A percentile compares a stretch with the other conserved stretches of the same genome.
phyloP scores from a whole-genome alignment of 768 basidiomycete species.

The Lentinula guzmanii region DNA sequence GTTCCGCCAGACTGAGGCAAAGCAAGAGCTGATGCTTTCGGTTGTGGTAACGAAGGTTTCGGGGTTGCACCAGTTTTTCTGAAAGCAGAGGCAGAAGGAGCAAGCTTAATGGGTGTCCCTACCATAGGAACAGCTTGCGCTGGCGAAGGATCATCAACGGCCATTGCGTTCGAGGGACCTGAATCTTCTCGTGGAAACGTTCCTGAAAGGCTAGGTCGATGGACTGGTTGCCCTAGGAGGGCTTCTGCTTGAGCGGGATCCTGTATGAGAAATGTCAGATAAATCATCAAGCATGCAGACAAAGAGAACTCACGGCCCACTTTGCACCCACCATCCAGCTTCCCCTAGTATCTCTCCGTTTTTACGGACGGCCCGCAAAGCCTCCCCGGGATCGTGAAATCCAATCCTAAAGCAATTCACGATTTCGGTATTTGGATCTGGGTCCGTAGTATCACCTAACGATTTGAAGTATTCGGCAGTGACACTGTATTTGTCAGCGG shows the following conservation, averaged over 20 bases:
- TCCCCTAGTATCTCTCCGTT: constrained; percentile 77
- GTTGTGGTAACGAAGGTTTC: constrained; percentile 18
- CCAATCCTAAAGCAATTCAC: constrained; percentile 80
- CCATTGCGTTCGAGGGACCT: constrained; percentile 35
- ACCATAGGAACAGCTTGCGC: constrained; percentile 35
- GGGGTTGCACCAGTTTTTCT: constrained; percentile 28
- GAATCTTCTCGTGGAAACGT: constrained; percentile 19
- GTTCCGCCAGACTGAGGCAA: constrained; percentile 18
- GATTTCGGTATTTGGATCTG: constrained; percentile 62
- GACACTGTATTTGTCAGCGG: constrained; percentile 66
- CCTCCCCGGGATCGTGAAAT: constrained; percentile 65
- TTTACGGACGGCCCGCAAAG: constrained; percentile 71
- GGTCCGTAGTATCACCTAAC: constrained; percentile 64
- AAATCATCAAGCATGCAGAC: background rate
- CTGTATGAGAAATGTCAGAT: constrained; percentile 23
- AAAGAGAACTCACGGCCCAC: constrained; percentile 61
- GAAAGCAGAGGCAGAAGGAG: constrained; percentile 70
- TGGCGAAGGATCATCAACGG: constrained; percentile 32
- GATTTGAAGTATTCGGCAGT: constrained; percentile 72
- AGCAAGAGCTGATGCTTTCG: constrained; percentile 8
- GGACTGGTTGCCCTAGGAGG: constrained; percentile 26
- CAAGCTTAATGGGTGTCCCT: constrained; percentile 68
- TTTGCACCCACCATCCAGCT: constrained; percentile 84
- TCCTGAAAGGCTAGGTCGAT: constrained; percentile 15
- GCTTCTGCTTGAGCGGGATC: constrained; percentile 56